phyloP scores from a whole-genome alignment of 371 early-diverging fungal genomes.

The Batrachochytrium dendrobatidis region DNA sequence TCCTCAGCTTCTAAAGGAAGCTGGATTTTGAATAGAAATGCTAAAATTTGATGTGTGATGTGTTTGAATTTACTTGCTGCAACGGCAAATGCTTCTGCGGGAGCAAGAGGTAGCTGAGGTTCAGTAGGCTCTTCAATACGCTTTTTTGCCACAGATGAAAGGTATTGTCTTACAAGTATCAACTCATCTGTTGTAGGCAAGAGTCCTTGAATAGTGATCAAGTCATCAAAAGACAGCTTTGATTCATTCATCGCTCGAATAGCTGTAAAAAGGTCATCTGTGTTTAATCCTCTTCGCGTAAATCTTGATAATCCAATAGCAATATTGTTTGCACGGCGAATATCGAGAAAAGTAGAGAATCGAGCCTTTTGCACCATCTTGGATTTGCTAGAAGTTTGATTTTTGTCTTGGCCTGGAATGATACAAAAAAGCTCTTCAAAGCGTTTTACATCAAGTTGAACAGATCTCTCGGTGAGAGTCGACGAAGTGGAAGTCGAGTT shows the following conservation, averaged over 20 bases:
- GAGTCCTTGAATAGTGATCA: constrained; percentile 27
- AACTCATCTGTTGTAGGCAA: constrained; percentile 41
- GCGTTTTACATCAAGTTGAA: constrained; percentile 31
- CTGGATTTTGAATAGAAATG: constrained; percentile 25
- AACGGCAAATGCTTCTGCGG: constrained; percentile 40
- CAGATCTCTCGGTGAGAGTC: neutral
- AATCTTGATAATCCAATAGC: constrained; percentile 38
- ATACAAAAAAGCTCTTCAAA: constrained; percentile 43
- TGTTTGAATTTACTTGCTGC: constrained; percentile 23
- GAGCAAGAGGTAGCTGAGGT: constrained; percentile 29
- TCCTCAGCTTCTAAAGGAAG: constrained; percentile 27
- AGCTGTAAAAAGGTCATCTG: constrained; percentile 16
- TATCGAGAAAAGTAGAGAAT: constrained; percentile 39
- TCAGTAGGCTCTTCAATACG: constrained; percentile 9
- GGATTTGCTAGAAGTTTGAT: no score
- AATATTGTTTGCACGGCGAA: constrained; percentile 45
- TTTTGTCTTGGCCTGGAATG: constrained; percentile 20
- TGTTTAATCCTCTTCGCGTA: constrained; percentile 24
- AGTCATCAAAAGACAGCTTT: constrained; percentile 28
- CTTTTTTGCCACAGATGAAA: no score
- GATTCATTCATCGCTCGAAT: constrained; percentile 23
- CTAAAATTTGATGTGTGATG: constrained; percentile 21
- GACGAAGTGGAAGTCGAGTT: neutral
- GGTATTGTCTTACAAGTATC: no score
- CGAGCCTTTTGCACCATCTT: constrained; percentile 16